Conservation (phyloP, 768 basidiomycete species). For the Pleurotus djamor region DNA sequence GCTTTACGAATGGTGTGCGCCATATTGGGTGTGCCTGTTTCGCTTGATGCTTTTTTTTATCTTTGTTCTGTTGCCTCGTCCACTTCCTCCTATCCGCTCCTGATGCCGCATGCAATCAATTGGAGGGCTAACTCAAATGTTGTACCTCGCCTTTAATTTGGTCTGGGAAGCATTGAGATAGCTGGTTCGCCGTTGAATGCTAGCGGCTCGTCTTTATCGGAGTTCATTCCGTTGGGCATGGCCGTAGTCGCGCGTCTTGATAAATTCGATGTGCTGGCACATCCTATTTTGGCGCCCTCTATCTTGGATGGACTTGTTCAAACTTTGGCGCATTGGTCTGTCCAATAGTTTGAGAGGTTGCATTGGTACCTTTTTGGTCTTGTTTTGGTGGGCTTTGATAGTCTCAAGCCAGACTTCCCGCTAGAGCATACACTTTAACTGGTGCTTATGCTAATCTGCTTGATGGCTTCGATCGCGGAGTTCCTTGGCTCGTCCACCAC, state of each 20-base stretch:
- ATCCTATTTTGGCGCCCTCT: neutral
- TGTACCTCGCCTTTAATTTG: no score
- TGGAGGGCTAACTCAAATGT: no score
- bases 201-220: no score
- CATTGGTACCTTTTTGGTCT: neutral
- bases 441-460: no score
- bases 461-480: neutral
- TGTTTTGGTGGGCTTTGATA: neutral
- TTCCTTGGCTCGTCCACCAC: neutral
- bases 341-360: neutral
- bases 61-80: no score
- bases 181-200: no score
- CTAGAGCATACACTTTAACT: neutral
- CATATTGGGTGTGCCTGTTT: neutral
- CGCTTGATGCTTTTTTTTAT: neutral
- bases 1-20: neutral
- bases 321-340: neutral
- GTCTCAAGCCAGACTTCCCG: neutral
- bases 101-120: no score
- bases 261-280: neutral
- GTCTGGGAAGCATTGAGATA: no score
- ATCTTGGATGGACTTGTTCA: neutral
- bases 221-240: no score
- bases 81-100: no score
- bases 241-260: no score